Evolutionary conservation across 257 asterid species (phyloP).

Genomic region (Apocynum venetum): DNA sequence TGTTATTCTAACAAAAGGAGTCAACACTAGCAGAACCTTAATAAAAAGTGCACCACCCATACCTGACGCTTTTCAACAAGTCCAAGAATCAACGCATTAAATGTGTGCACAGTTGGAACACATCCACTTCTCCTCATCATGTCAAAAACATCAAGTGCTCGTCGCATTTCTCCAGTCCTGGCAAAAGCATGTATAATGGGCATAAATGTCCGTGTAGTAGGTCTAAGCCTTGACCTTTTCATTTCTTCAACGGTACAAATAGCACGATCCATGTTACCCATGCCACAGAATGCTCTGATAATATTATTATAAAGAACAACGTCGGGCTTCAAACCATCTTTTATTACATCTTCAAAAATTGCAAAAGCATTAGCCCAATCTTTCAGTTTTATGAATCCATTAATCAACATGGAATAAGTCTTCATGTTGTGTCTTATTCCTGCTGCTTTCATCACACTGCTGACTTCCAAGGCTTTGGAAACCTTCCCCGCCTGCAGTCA

Average conservation of each 20-base stretch:
- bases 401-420: conserved; percentile 95
- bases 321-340: conserved; percentile 84
- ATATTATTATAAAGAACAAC: conserved; percentile 84
- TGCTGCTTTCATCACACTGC: conserved; percentile 67
- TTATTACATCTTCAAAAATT: conserved; percentile 76
- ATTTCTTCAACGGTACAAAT: conserved; percentile 77
- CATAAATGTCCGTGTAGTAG: conserved; percentile 79
- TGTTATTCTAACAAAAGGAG: neutral
- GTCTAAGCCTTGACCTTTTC: conserved; percentile 73
- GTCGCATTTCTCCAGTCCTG: conserved; percentile 66
- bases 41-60: neutral
- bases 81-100: conserved; percentile 82
- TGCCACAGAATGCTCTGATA: conserved; percentile 85
- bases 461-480: conserved; percentile 78
- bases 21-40: neutral
- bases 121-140: conserved; percentile 94
- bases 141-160: conserved; percentile 63
- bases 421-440: conserved; percentile 85
- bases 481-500: conserved; percentile 63
- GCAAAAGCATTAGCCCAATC: conserved; percentile 99
- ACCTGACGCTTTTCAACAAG: conserved; percentile 91
- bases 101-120: conserved; percentile 85
- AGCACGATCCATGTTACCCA: conserved; percentile 95
- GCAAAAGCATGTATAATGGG: conserved; percentile 89
- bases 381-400: conserved; percentile 74